Percentiles rank a stretch among this genome's conserved stretches.
Conservation (phyloP, 257 asterid genomes). For the Apocynum venetum region DNA sequence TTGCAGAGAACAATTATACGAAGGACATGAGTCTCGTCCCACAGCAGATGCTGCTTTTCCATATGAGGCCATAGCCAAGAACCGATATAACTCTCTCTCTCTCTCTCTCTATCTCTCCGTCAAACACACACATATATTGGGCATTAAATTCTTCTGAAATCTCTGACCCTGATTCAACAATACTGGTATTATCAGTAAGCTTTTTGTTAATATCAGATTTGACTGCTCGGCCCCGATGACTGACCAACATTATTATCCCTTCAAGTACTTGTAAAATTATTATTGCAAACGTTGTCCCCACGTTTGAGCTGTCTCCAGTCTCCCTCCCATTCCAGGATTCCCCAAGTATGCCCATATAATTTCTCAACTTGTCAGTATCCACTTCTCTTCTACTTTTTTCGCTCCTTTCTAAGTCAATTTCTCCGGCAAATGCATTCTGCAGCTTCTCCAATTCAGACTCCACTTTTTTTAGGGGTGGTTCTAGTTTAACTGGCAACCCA, state of each 20-base stretch:
- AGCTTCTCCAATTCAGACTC: background rate
- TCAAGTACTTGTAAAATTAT: background rate
- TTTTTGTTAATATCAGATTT: slow-evolving; percentile 1
- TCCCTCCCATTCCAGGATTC: background rate
- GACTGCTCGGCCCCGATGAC: slow-evolving; percentile 6
- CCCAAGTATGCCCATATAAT: background rate
- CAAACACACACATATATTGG: background rate
- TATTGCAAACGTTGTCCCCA: slow-evolving; percentile 1
- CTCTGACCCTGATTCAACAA: slow-evolving; percentile 9
- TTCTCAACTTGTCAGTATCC: background rate
- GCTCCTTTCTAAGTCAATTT: no score
- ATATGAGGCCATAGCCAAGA: background rate
- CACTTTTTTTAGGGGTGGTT: background rate
- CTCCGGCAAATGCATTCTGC: background rate
- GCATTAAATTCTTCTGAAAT: slow-evolving; percentile 21
- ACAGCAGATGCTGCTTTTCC: background rate
- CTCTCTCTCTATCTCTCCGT: background rate
- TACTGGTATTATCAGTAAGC: background rate
- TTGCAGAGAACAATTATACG: background rate
- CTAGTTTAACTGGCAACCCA: no score
- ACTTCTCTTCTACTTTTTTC: background rate
- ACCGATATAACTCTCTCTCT: background rate
- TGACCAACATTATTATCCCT: background rate
- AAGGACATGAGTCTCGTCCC: background rate
- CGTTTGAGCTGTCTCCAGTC: slow-evolving; percentile 25